phyloP scores from a whole-genome alignment of 106 monocot species.

The Dioscorea alata region DNA sequence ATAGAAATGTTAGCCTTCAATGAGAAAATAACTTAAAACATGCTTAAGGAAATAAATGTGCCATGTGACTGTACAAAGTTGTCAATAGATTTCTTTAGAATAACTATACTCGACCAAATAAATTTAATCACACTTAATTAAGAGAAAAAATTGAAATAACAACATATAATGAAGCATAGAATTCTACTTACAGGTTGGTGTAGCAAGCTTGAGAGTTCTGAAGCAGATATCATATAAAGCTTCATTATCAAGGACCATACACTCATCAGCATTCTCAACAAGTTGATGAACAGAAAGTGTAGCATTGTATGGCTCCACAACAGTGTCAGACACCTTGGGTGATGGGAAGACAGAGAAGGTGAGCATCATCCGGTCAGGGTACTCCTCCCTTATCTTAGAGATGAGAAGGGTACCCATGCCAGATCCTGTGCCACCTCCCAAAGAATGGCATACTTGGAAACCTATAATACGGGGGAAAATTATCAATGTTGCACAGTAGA shows the following conservation, averaged over 20 bases:
- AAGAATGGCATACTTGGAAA: slow-evolving; percentile 60
- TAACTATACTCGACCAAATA: no score
- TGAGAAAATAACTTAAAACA: no score
- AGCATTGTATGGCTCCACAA: slow-evolving; percentile 76
- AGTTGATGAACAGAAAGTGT: slow-evolving; percentile 78
- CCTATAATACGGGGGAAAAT: slow-evolving; percentile 17
- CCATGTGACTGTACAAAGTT: no score
- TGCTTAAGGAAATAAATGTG: no score
- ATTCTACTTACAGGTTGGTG: slow-evolving; percentile 53
- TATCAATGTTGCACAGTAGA: no score
- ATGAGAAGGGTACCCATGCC: slow-evolving; percentile 73
- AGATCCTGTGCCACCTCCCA: slow-evolving; percentile 64
- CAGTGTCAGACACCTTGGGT: slow-evolving; percentile 59
- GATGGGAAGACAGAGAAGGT: slow-evolving; percentile 73
- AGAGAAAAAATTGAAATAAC: no score
- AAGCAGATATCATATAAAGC: slow-evolving; percentile 79
- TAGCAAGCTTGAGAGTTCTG: slow-evolving; percentile 67
- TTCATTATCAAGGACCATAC: slow-evolving; percentile 73
- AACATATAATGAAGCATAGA: no score
- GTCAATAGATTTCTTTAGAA: no score
- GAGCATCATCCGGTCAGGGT: slow-evolving; percentile 70
- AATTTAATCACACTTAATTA: no score
- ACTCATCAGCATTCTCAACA: slow-evolving; percentile 74
- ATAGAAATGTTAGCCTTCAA: no score
- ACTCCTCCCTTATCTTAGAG: slow-evolving; percentile 67